phyloP scores from a whole-genome alignment of 371 early-diverging fungal genomes.

The Haplosporangium sp. region DNA sequence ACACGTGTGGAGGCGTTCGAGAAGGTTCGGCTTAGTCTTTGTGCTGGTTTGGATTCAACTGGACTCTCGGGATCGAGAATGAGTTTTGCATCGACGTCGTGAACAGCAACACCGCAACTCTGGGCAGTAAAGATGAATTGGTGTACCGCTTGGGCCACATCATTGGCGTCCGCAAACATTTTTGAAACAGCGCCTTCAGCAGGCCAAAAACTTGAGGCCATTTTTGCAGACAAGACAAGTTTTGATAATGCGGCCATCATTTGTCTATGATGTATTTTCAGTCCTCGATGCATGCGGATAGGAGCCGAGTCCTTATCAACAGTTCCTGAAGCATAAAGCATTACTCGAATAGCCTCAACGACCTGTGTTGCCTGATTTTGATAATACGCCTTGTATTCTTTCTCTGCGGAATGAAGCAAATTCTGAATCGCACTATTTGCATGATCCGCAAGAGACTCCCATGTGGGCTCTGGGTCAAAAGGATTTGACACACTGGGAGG shows the following conservation, averaged over 20 bases:
- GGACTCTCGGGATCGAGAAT: conserved; percentile 35
- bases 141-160: conserved; percentile 79
- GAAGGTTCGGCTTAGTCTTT: conserved; percentile 31
- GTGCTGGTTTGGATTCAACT: conserved; percentile 21
- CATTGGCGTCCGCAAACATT: conserved; percentile 72
- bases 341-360: conserved; percentile 82
- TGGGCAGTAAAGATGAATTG: conserved; percentile 84
- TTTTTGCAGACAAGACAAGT: conserved; percentile 85
- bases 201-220: conserved; percentile 86
- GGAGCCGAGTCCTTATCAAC: conserved; percentile 75
- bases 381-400: conserved; percentile 59
- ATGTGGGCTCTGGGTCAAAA: conserved; percentile 46
- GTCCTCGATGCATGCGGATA: conserved; percentile 69
- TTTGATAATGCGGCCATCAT: conserved; percentile 87
- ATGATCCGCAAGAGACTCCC: conserved; percentile 46
- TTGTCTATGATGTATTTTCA: conserved; percentile 82
- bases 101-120: conserved; percentile 71
- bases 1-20: conserved; percentile 23
- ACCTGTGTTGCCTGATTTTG: conserved; percentile 65
- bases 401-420: conserved; percentile 45
- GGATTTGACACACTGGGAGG: conserved; percentile 44
- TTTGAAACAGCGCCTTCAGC: conserved; percentile 81
- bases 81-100: conserved; percentile 63
- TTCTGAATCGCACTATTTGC: conserved; percentile 40
- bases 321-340: conserved; percentile 88